Percentiles rank a stretch among this genome's conserved stretches.
Evolutionary conservation across 2,329 filamentous ascomycete genomes (phyloP).

Genomic region (Trichoderma sp.): DNA sequence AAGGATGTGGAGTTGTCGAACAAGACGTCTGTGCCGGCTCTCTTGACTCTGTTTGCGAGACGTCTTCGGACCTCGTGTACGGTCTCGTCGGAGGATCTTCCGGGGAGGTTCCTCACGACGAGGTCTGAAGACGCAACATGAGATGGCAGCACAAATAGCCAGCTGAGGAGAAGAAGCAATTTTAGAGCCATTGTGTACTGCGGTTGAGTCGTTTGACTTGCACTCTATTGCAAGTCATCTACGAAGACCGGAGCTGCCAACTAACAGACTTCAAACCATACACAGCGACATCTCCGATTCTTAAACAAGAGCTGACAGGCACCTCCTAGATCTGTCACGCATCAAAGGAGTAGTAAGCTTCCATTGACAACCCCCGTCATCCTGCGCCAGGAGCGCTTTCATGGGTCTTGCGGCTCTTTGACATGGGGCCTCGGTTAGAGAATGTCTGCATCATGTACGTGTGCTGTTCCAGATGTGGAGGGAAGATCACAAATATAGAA

Average conservation of each 20-base stretch:
- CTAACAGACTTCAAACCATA: not conserved
- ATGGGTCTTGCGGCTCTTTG: conserved; percentile 14
- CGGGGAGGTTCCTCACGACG: conserved; percentile 27
- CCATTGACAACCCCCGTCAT: not conserved
- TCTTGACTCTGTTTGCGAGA: conserved; percentile 21
- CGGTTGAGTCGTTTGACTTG: not conserved
- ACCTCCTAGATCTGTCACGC: not conserved
- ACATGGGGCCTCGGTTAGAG: conserved; percentile 7
- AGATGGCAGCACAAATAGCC: not conserved
- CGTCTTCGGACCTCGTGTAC: conserved; percentile 28
- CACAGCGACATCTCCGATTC: not conserved
- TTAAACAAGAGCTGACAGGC: not conserved
- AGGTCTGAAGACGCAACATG: conserved; percentile 24
- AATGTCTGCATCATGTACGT: not conserved
- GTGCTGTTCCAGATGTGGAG: not conserved
- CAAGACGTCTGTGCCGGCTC: conserved; percentile 22
- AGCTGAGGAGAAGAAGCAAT: conserved; percentile 10
- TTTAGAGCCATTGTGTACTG: conserved; percentile 13
- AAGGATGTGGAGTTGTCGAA: conserved; percentile 29
- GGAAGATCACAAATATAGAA: not conserved
- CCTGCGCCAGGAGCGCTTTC: conserved; percentile 7
- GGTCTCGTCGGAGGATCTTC: conserved; percentile 25
- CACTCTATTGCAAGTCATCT: not conserved
- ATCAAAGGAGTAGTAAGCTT: not conserved
- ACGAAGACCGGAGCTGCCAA: not conserved